These are phyloP conservation scores for Gastroboletus turbinatus DNA, from an alignment of 1,284 basidiomycete species.

Conservation along the genomic window DNA sequence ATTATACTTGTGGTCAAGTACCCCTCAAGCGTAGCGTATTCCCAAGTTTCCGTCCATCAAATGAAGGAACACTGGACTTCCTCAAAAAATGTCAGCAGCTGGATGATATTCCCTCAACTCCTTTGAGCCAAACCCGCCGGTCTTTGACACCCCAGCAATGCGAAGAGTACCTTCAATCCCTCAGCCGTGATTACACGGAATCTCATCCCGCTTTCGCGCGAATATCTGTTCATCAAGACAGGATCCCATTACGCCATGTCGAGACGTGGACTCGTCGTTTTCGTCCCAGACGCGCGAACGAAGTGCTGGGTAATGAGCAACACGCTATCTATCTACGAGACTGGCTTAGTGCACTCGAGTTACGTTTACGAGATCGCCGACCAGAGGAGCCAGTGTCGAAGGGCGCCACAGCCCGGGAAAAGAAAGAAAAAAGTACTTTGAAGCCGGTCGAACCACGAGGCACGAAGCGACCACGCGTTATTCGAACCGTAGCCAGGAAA, in stretches of 20 bases:
- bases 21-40: conserved; percentile 11
- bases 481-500: conserved; percentile 49
- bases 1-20: conserved; percentile 15
- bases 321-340: conserved; percentile 76
- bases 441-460: conserved; percentile 37
- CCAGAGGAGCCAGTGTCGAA: conserved; percentile 6
- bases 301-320: conserved; percentile 82
- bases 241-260: conserved; percentile 5
- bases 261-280: conserved; percentile 79
- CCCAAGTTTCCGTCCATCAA: neutral
- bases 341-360: conserved; percentile 74
- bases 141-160: conserved; percentile 20
- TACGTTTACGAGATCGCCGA: conserved; percentile 47
- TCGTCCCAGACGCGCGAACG: conserved; percentile 67
- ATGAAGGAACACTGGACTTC: conserved; percentile 16
- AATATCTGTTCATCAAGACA: conserved; percentile 32
- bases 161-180: conserved; percentile 16
- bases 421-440: conserved; percentile 21
- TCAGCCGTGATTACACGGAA: conserved; percentile 15
- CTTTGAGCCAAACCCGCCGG: neutral
- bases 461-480: conserved; percentile 48
- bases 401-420: conserved; percentile 10
- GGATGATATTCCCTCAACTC: neutral
- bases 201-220: conserved; percentile 57
- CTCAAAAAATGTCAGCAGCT: conserved; percentile 12